These are phyloP conservation scores for Trypanosoma theileri DNA, from an alignment of 208 protist genomes.

Conservation along the genomic window DNA sequence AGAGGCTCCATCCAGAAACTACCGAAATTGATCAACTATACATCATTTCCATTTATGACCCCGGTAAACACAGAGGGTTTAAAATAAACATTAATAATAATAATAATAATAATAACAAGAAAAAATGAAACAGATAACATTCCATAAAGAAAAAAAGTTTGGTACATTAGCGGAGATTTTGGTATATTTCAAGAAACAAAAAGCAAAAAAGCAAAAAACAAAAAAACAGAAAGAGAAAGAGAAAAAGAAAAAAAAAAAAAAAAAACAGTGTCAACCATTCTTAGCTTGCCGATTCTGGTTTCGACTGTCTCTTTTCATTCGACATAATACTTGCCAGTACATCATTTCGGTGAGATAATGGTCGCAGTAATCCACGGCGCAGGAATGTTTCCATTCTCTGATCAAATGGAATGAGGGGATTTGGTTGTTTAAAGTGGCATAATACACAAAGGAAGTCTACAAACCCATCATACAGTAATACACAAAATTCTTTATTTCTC, in stretches of 20 bases:
- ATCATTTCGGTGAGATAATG: slow-evolving; percentile 67
- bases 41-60: too few relatives aligned
- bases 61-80: too few relatives aligned
- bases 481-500: slow-evolving; percentile 37
- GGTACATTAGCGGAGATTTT: too few relatives aligned
- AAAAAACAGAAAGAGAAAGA: not conserved
- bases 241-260: not conserved
- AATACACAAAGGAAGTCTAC: slow-evolving; percentile 81
- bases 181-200: not conserved
- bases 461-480: slow-evolving; percentile 82
- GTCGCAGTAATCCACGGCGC: slow-evolving; percentile 69
- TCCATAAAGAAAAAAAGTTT: too few relatives aligned
- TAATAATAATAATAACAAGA: not conserved
- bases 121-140: too few relatives aligned
- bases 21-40: too few relatives aligned
- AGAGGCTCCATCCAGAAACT: too few relatives aligned
- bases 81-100: not conserved
- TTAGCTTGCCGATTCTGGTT: not conserved
- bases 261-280: slow-evolving; percentile 1
- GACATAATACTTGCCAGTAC: slow-evolving; percentile 34
- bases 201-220: not conserved
- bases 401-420: slow-evolving; percentile 77
- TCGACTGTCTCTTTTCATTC: slow-evolving; percentile 7
- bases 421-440: slow-evolving; percentile 86
- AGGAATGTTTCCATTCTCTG: slow-evolving; percentile 70